These are phyloP conservation scores for Saturnispora sekii DNA, from an alignment of 805 yeast species.

Conservation along the genomic window DNA sequence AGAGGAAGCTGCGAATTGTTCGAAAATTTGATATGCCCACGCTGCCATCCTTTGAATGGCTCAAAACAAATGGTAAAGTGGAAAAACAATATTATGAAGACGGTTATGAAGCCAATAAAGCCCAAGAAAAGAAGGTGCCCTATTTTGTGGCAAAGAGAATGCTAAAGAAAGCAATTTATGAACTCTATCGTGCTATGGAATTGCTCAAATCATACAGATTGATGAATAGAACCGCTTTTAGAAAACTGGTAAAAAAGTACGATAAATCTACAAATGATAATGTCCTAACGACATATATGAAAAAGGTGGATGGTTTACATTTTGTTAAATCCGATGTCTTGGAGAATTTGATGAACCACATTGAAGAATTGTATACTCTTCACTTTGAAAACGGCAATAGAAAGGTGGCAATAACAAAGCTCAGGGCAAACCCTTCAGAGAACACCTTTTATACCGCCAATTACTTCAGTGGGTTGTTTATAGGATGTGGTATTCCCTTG, in stretches of 20 bases:
- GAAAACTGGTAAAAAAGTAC: constrained; percentile 83
- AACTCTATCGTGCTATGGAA: constrained; percentile 65
- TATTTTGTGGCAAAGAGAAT: constrained; percentile 58
- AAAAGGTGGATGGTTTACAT: constrained; percentile 45
- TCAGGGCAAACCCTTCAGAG: constrained; percentile 38
- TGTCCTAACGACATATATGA: constrained; percentile 41
- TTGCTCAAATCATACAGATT: constrained; percentile 60
- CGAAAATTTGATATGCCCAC: constrained; percentile 34
- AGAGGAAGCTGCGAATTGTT: constrained; percentile 21
- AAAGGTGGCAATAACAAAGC: constrained; percentile 61
- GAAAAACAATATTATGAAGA: constrained; percentile 29
- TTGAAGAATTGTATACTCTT: constrained; percentile 58
- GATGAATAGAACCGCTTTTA: constrained; percentile 77
- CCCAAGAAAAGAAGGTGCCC: constrained; percentile 30
- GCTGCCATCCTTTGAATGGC: constrained; percentile 30
- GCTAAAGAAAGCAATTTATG: constrained; percentile 58
- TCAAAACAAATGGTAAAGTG: constrained; percentile 20
- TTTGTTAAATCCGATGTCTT: constrained; percentile 55
- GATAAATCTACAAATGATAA: constrained; percentile 58
- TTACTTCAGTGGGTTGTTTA: constrained; percentile 54
- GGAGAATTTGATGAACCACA: constrained; percentile 51
- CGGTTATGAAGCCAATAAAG: constrained; percentile 21
- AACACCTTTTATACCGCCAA: constrained; percentile 35
- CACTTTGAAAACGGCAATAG: constrained; percentile 64
- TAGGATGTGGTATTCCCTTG: constrained; percentile 68